Base-by-base conservation (phyloP, 768 basidiomycete species). In the Leccinum rimulosum region DNA sequence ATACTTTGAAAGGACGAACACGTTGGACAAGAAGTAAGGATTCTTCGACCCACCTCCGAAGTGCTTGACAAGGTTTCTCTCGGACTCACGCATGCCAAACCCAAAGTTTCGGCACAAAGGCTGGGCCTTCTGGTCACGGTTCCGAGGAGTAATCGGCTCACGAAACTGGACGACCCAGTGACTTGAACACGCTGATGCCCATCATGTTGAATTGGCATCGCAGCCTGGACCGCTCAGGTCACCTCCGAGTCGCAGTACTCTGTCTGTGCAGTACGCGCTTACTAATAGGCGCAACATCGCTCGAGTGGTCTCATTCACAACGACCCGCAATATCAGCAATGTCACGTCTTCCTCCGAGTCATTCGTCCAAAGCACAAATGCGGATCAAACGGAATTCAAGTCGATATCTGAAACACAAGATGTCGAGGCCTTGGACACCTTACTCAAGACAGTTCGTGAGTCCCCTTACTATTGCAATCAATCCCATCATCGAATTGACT, bases 371-470 rank as follows among this genome's bases (percentile, higher is more conserved):
- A 51, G 49, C 27, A 17, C 47, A 52, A 22, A 22, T 10, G 14
- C 36, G 14, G 54, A 38, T 3, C 31, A 45, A 19, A 71, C 70
- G 28, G 57, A 64, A 38, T 60, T 53, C 45, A 58, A 63, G 43
- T 67, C 72, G 31, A 66, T 65, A 19, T 77, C 81, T 56, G 87
- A 88, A 69, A 84, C 79, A 4, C 77, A 84, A 56, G 83, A 86
- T 70, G 77, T 89, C 12, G 78, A 74, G 10, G 73, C 77, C 14
- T 84, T 88, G 79, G 85, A 87, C 67, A 69, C 67, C 25, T 74
- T 87, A 28, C 72, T 88, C 60, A 80, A 77, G 57, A 73, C 72
- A 43, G 82, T 85, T 68, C 79, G 87, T 88, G 65, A 80, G 86
- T 77, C 3, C 10, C 15, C 27, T 52, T 30, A n/a, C 27, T 35